Evolutionary conservation across 495 filamentous ascomycete genomes (phyloP), one percentile per base, ranked within the genome.

Genomic region (Talaromyces borbonicus): DNA sequence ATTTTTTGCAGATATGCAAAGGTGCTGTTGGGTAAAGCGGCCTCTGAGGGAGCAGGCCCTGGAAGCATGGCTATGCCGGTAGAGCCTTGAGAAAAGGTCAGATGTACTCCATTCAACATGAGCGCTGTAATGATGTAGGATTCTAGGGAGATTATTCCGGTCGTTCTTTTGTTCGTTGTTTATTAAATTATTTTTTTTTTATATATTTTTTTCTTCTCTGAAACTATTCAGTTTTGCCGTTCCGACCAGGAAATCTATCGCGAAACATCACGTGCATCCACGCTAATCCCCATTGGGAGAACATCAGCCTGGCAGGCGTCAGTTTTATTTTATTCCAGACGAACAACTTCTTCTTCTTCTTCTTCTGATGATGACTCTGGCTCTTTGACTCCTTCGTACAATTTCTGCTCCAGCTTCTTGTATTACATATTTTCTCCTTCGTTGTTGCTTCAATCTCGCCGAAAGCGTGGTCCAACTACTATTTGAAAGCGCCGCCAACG

Each of bases 1-100:
- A 36, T 23, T 35, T 29, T 46, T 24, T 46, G 43, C 14, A 46
- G 27, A 36, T 46, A 46, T 18, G 30, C 9, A 15, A 46, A 46
- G 16, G 43, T 36, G n/a, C n/a, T n/a, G 15, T 35, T 46, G 9
- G 43, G 29, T 22, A 46, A 16, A n/a, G 43, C 27, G 7, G 19
- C 4, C 1, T 31, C 43, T 36, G 43, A 7, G 6, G 14, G 25
- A 16, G 27, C 12, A 16, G 43, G 30, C 19, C n/a, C n/a, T 8
- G 29, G 11, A 23, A 19, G 27, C 27, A 33, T 18, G 8, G 29
- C 19, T 19, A 46, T 23, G 30, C 31, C 43, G 7, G 31, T 12
- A 35, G 31, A 19, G 22, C 43, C 43, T 31, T 27, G 30, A 8
- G 27, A 25, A 22, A 46, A 36, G 20, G 26, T n/a, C 25, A 19